phyloP scores from a whole-genome alignment of 176 grass and related monocot species.

The Musa itinerans region DNA sequence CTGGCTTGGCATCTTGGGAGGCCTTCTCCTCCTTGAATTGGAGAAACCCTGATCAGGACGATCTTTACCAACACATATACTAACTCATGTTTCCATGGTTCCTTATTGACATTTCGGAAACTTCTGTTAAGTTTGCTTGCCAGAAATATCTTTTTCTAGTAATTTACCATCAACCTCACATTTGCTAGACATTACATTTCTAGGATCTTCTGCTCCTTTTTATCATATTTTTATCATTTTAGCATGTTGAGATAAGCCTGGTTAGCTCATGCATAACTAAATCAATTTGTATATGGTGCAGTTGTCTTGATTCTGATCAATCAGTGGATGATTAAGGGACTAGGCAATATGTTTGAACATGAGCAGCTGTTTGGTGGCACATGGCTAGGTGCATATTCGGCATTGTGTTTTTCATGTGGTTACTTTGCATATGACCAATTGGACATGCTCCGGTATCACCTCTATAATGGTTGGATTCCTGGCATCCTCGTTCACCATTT shows the following conservation, averaged over 20 bases:
- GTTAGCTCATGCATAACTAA: neutral
- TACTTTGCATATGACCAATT: constrained; percentile 99
- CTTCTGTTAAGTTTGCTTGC: no score
- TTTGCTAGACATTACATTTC: neutral
- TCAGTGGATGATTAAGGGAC: constrained; percentile 42
- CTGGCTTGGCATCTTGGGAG: neutral
- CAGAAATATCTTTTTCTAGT: no score
- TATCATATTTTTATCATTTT: neutral
- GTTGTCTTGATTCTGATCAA: constrained; percentile 70
- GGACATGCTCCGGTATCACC: constrained; percentile 70
- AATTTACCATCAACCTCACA: no score
- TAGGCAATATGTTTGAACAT: constrained; percentile 63
- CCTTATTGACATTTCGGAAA: no score
- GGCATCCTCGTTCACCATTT: constrained; percentile 88
- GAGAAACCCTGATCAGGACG: neutral
- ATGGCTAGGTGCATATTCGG: constrained; percentile 71
- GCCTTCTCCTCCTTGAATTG: neutral
- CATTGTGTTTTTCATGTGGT: constrained; percentile 81
- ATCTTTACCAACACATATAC: no score
- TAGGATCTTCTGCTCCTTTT: neutral
- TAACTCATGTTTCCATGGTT: no score
- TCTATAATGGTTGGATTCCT: constrained; percentile 69
- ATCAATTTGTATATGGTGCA: constrained; percentile 31
- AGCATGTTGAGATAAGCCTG: neutral
- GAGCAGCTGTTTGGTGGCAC: constrained; percentile 55